Percentiles rank a stretch among this genome's conserved stretches.
These are phyloP conservation scores for Solanum hybrid DNA, from an alignment of 305 asterid species.

Conservation along the genomic window DNA sequence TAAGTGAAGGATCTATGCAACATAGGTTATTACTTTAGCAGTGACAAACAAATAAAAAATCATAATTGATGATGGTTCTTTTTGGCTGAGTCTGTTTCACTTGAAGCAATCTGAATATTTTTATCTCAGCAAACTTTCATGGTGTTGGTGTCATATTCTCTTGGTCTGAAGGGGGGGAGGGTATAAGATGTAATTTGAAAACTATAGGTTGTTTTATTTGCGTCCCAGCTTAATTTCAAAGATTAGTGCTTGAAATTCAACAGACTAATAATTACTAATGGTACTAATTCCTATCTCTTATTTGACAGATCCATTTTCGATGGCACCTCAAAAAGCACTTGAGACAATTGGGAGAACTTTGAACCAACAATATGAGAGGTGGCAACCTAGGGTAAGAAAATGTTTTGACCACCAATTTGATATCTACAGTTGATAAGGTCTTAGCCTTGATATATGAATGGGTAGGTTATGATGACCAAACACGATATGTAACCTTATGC, in stretches of 20 bases:
- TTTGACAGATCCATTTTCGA: conserved; percentile 77
- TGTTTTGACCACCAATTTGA: background rate
- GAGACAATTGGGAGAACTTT: conserved; percentile 86
- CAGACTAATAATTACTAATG: background rate
- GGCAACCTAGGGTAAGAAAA: conserved; percentile 89
- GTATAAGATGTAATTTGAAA: background rate
- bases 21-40: background rate
- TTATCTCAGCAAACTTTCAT: background rate
- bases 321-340: conserved; percentile 95
- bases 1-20: background rate
- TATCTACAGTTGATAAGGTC: background rate
- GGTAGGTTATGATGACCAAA: conserved; percentile 3
- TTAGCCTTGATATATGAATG: background rate
- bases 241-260: background rate
- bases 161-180: background rate
- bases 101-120: background rate
- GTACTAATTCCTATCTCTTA: conserved; percentile 11
- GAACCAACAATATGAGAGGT: conserved; percentile 92
- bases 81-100: background rate
- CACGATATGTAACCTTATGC: conserved; percentile 13
- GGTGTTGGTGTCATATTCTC: background rate
- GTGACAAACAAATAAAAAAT: background rate
- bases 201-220: background rate
- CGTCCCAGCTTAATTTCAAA: background rate
- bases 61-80: background rate